These are phyloP conservation scores for Penicillium atrosanguineum DNA, from an alignment of 495 filamentous ascomycete genomes.

Conservation along the genomic window DNA sequence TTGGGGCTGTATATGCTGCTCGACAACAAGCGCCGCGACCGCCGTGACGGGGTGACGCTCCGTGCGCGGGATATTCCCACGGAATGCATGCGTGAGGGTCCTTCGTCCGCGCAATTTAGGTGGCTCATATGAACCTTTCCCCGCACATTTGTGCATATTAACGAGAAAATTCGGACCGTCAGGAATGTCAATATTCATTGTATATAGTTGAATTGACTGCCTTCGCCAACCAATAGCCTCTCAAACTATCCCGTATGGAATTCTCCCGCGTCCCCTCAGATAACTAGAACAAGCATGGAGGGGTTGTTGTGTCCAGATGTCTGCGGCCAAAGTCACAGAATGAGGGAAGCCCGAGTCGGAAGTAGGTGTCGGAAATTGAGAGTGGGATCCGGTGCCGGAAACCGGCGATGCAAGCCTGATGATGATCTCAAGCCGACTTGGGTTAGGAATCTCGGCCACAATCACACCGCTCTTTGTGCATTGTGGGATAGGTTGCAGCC, in stretches of 20 bases:
- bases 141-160: not conserved
- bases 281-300: not conserved
- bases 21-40: conserved; percentile 66
- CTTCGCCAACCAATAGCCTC: not conserved
- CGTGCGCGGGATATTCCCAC: conserved; percentile 65
- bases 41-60: conserved; percentile 55
- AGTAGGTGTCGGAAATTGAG: not conserved
- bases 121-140: conserved; percentile 51
- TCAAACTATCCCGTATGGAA: not conserved
- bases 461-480: not conserved
- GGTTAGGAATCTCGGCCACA: too few relatives aligned
- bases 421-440: too few relatives aligned
- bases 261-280: not conserved
- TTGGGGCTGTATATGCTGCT: conserved; percentile 65
- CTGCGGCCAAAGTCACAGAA: too few relatives aligned
- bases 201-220: not conserved
- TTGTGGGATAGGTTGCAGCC: not conserved
- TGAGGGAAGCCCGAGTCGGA: not conserved
- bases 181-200: not conserved
- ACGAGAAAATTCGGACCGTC: not conserved
- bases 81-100: conserved; percentile 62
- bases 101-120: conserved; percentile 57
- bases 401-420: too few relatives aligned
- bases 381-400: not conserved
- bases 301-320: not conserved